These are phyloP conservation scores for Grosmannia clavigera DNA, from an alignment of 2,329 filamentous ascomycete species.

Conservation along the genomic window DNA sequence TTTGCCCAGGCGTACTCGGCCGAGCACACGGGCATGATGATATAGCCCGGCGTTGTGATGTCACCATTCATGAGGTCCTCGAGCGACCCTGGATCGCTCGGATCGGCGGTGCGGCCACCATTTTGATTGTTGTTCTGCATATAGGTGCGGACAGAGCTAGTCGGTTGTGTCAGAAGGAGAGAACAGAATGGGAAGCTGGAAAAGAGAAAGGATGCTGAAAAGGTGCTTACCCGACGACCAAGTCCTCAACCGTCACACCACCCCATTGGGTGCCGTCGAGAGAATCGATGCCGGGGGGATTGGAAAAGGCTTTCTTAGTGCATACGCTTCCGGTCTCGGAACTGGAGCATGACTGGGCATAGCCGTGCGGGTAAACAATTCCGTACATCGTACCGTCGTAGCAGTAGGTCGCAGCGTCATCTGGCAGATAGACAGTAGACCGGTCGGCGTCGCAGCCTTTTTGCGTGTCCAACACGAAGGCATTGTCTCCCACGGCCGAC, in stretches of 20 bases:
- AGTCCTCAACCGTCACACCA: constrained; percentile 14
- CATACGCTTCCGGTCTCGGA: neutral
- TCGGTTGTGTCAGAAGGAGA: too few species aligned
- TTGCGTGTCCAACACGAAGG: constrained; percentile 14
- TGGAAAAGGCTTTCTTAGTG: constrained; percentile 14
- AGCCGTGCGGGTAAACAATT: constrained; percentile 14
- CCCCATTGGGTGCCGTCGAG: constrained; percentile 16
- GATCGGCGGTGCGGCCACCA: constrained; percentile 15
- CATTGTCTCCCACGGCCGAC: neutral
- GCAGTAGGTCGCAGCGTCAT: constrained; percentile 11
- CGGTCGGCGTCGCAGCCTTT: constrained; percentile 11
- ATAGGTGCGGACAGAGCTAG: constrained; percentile 16
- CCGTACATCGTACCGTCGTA: constrained; percentile 19
- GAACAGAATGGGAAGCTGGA: too few species aligned
- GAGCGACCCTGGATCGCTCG: constrained; percentile 13
- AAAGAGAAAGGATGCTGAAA: too few species aligned
- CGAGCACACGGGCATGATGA: constrained; percentile 26
- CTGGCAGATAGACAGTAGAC: neutral
- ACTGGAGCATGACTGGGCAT: too few species aligned
- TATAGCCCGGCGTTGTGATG: constrained; percentile 22
- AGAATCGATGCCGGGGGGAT: constrained; percentile 16
- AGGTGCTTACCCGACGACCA: constrained; percentile 12
- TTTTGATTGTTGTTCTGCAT: constrained; percentile 20
- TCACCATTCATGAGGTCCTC: constrained; percentile 16
- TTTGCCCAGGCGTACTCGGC: constrained; percentile 19